Base-by-base conservation (phyloP, 2,329 filamentous ascomycete species). In the Didymella pomorum region DNA sequence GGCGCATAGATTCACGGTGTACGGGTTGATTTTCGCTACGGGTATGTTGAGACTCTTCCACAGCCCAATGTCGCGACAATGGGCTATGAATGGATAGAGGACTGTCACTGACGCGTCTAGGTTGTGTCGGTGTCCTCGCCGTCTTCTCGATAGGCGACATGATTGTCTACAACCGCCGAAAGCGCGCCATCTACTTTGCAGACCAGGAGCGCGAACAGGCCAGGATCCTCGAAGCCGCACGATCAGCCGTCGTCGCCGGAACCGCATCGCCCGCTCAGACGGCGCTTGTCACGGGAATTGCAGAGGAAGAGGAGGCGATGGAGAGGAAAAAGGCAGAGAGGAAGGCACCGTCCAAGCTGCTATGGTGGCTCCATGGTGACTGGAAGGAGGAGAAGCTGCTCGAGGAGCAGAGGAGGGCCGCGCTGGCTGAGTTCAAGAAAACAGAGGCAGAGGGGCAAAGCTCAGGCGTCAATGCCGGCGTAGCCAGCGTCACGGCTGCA, bases 91-190 rank as follows among this genome's bases (percentile, higher is more conserved):
- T 23, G 25, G 11, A 3, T 4, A 2, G 10, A 23, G 18, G 3
- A 29, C 3, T 42, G 18, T 47, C 23, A 14, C 43, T 54, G 25
- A 52, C 9, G 42, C 28, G 10, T 6, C 3, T 28, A 84, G 87
- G 87, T 58, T 78, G 89, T 61, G 82, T 83, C 50, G 85, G 82
- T 66, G 83, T 84, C 41, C 82, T 89, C 43, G 87, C 86, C 35
- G 81, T 85, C 37, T 88, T 89, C 72, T 87, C 87, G 10, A 82
- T 88, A 63, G 82, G 85, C 59, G 87, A 89, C 69, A 85, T 90
- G 80, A 81, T 89, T 57, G 76, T 88, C 59, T 87, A 89, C 78
- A 90, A 90, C 74, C 84, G 88, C 54, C 81, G 84, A 58, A 87
- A 89, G 79, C 81, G 84, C 56, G 81, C 81, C 35, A 84, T 89